Evolutionary conservation across 164 flowering plant species (phyloP).

Genomic region (Protea cynaroides): DNA sequence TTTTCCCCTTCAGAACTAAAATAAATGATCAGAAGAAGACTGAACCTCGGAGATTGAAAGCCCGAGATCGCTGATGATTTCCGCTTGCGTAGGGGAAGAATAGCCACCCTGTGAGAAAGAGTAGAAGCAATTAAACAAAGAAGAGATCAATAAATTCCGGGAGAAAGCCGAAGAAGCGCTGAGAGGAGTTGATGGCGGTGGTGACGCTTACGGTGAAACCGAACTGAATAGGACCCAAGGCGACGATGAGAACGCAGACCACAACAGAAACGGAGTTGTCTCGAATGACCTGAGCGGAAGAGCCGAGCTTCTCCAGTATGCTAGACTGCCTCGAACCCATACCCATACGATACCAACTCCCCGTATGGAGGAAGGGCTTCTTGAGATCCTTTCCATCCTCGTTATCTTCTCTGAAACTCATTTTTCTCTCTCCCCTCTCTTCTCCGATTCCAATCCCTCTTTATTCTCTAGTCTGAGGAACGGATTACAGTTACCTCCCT

Average conservation of each 20-base stretch:
- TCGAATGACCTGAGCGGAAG: conserved; percentile 45
- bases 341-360: conserved; percentile 72
- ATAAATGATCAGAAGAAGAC: not conserved
- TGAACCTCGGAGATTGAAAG: conserved; percentile 53
- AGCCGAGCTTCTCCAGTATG: conserved; percentile 35
- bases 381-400: conserved; percentile 51
- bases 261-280: conserved; percentile 14
- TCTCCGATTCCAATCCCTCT: not conserved
- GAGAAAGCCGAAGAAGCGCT: not conserved
- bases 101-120: conserved; percentile 40
- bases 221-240: conserved; percentile 20
- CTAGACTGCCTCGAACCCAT: conserved; percentile 67
- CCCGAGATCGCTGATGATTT: conserved; percentile 41
- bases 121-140: not conserved
- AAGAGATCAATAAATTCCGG: not conserved
- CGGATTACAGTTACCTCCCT: no score
- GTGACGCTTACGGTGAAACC: conserved; percentile 15
- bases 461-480: no score
- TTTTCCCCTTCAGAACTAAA: not conserved
- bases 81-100: conserved; percentile 65
- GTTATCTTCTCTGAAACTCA: conserved; percentile 62
- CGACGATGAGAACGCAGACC: conserved; percentile 15
- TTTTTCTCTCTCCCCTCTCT: conserved; percentile 9
- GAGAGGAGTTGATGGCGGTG: not conserved
- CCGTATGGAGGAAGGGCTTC: conserved; percentile 71